phyloP scores from a whole-genome alignment of 2,329 filamentous ascomycete genomes.

The Penicillium occitanis region DNA sequence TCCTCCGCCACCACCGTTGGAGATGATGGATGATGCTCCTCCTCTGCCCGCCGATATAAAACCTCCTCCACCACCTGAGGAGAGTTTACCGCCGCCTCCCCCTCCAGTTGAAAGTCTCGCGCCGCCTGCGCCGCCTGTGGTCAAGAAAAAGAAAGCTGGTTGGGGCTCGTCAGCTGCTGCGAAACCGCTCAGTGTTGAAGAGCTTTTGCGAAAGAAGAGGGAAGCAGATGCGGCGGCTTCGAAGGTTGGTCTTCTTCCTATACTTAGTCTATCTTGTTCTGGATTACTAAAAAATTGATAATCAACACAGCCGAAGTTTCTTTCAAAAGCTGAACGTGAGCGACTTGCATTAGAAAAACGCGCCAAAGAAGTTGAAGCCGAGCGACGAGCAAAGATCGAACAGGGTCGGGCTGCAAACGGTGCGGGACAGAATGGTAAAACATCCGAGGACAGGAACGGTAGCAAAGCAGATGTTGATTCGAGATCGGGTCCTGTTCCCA shows the following conservation, averaged over 20 bases:
- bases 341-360: slow-evolving; percentile 75
- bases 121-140: slow-evolving; percentile 22
- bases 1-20: slow-evolving; percentile 42
- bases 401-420: slow-evolving; percentile 27
- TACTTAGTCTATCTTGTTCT: slow-evolving; percentile 3
- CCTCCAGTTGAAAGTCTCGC: slow-evolving; percentile 38
- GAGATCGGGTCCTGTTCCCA: slow-evolving; percentile 55
- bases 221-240: slow-evolving; percentile 79
- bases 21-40: slow-evolving; percentile 45
- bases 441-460: slow-evolving; percentile 26
- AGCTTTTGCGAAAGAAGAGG: slow-evolving; percentile 80
- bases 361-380: slow-evolving; percentile 67
- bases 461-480: slow-evolving; percentile 16
- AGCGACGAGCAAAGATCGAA: slow-evolving; percentile 52
- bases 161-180: slow-evolving; percentile 48
- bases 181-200: slow-evolving; percentile 75
- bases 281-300: slow-evolving; percentile 19
- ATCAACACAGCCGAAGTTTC: slow-evolving; percentile 67
- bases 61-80: slow-evolving; percentile 47
- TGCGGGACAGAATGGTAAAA: slow-evolving; percentile 28
- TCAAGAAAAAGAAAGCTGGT: slow-evolving; percentile 54
- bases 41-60: slow-evolving; percentile 43
- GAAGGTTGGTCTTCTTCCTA: slow-evolving; percentile 53
- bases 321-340: slow-evolving; percentile 80
- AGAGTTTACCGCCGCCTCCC: slow-evolving; percentile 43